phyloP scores from a whole-genome alignment of 2,329 filamentous ascomycete genomes.

The Paradendryphiella salina region DNA sequence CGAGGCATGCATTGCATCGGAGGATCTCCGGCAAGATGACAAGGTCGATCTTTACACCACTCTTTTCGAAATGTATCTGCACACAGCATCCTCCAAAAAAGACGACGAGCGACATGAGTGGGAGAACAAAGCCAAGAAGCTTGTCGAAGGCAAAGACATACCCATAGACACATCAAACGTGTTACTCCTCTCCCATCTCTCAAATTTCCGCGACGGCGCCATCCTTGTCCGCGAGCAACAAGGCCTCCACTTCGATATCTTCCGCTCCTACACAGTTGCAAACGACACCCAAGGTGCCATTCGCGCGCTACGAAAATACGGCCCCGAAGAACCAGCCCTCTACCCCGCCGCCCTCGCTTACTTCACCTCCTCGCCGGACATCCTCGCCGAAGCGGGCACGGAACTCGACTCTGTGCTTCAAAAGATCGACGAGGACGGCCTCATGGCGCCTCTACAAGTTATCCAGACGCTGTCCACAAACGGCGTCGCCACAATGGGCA shows the following conservation, averaged over 20 bases:
- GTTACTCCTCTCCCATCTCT: slow-evolving; percentile 86
- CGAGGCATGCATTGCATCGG: slow-evolving; percentile 79
- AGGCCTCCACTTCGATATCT: slow-evolving; percentile 90
- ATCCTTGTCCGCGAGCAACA: slow-evolving; percentile 93
- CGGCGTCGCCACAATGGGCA: slow-evolving; percentile 91
- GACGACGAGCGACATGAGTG: slow-evolving; percentile 73
- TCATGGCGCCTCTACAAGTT: slow-evolving; percentile 95
- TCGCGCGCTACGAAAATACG: slow-evolving; percentile 87
- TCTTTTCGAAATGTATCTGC: slow-evolving; percentile 96
- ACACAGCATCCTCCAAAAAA: slow-evolving; percentile 78
- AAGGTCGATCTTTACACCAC: slow-evolving; percentile 90
- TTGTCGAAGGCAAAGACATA: slow-evolving; percentile 77
- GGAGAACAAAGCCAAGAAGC: slow-evolving; percentile 86
- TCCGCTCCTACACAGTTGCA: slow-evolving; percentile 90
- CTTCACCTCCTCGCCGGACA: slow-evolving; percentile 79
- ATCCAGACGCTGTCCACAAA: slow-evolving; percentile 84
- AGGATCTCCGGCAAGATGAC: slow-evolving; percentile 71
- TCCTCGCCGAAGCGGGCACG: slow-evolving; percentile 82
- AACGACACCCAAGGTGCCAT: slow-evolving; percentile 91
- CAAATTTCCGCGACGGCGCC: slow-evolving; percentile 86
- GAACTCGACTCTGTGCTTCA: slow-evolving; percentile 79
- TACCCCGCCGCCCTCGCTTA: slow-evolving; percentile 93
- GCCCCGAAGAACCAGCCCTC: slow-evolving; percentile 83
- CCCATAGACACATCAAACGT: slow-evolving; percentile 95
- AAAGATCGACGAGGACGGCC: slow-evolving; percentile 84